A percentile compares a stretch with the other conserved stretches of the same genome.
Evolutionary conservation across 768 basidiomycete genomes (phyloP).

Genomic region (Dentipellis sp.): DNA sequence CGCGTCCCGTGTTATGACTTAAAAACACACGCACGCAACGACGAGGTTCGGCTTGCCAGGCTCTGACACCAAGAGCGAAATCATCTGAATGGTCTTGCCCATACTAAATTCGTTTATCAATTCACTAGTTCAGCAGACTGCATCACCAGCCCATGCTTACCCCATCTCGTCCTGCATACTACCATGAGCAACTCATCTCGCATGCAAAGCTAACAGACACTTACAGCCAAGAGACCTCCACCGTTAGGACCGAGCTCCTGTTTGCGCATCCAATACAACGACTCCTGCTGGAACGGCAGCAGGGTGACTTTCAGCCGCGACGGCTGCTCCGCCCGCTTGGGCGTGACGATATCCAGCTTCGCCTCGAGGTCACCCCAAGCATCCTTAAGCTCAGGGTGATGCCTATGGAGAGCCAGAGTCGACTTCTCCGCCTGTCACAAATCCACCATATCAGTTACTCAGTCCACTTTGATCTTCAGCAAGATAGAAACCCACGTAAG

Average conservation of each 20-base stretch:
- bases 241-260: slow-evolving; percentile 84
- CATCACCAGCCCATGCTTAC: slow-evolving; percentile 30
- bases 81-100: slow-evolving; percentile 97
- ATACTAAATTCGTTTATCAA: slow-evolving; percentile 37
- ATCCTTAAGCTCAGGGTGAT: slow-evolving; percentile 74
- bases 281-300: slow-evolving; percentile 93
- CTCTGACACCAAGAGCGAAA: slow-evolving; percentile 79
- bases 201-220: slow-evolving; percentile 19
- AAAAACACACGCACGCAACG: slow-evolving; percentile 56
- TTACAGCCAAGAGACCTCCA: slow-evolving; percentile 87
- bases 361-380: slow-evolving; percentile 85
- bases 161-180: slow-evolving; percentile 80
- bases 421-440: slow-evolving; percentile 57
- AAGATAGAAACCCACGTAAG: slow-evolving; percentile 38
- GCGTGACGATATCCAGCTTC: slow-evolving; percentile 48
- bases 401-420: slow-evolving; percentile 46
- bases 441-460: slow-evolving; percentile 7
- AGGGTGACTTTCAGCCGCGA: slow-evolving; percentile 74
- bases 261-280: slow-evolving; percentile 90
- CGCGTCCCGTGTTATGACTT: background rate
- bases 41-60: slow-evolving; percentile 78
- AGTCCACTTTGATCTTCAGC: background rate
- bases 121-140: slow-evolving; percentile 5
- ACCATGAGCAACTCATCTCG: slow-evolving; percentile 1
- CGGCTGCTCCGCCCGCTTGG: slow-evolving; percentile 72